Evolutionary conservation across 2,329 filamentous ascomycete species (phyloP).

Genomic region (Fusarium sp.): DNA sequence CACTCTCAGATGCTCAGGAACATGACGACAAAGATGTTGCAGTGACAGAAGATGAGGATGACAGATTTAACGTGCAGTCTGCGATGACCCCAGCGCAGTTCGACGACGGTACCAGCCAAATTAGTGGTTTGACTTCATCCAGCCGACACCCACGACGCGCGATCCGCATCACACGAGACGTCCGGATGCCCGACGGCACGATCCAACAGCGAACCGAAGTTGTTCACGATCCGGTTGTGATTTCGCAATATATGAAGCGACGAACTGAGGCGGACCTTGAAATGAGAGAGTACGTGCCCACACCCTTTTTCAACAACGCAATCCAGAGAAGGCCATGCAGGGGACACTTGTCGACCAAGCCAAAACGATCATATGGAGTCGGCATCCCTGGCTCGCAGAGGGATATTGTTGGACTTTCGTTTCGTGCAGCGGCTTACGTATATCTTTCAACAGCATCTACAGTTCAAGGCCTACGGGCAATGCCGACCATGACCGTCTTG

Average conservation of each 20-base stretch:
- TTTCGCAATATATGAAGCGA: constrained; percentile 87
- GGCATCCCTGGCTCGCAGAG: constrained; percentile 45
- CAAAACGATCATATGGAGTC: constrained; percentile 38
- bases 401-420: constrained; percentile 51
- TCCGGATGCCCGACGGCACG: constrained; percentile 58
- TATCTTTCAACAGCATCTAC: constrained; percentile 60
- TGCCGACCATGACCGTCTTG: constrained; percentile 64
- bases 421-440: constrained; percentile 53
- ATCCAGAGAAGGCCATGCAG: constrained; percentile 7
- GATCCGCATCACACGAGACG: constrained; percentile 77
- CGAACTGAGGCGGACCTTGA: constrained; percentile 78
- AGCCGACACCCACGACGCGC: constrained; percentile 77
- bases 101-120: constrained; percentile 85
- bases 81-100: constrained; percentile 74
- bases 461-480: constrained; percentile 62
- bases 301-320: constrained; percentile 16
- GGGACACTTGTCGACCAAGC: constrained; percentile 12
- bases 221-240: constrained; percentile 85
- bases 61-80: constrained; percentile 78
- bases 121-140: constrained; percentile 74
- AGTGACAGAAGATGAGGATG: constrained; percentile 70
- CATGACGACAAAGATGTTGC: constrained; percentile 72
- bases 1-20: constrained; percentile 78
- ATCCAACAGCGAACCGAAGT: constrained; percentile 74
- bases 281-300: constrained; percentile 74